Evolutionary conservation across 768 basidiomycete genomes (phyloP).

Genomic region (Cystobasidium ongulense): DNA sequence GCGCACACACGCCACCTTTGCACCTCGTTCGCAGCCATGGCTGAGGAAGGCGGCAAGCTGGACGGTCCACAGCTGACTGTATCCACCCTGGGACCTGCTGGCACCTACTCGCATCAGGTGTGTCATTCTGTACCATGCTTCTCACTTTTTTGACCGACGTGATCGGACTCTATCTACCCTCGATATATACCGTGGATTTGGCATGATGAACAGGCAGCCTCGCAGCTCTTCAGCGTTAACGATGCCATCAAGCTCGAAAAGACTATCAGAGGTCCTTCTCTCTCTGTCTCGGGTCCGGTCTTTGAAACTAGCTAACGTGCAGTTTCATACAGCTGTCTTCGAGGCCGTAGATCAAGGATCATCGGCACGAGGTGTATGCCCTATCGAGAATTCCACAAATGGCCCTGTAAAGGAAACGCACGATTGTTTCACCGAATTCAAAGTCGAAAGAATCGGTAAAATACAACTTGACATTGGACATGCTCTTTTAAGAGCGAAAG

Average conservation of each 20-base stretch:
- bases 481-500: slow-evolving; percentile 28
- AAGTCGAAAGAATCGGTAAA: slow-evolving; percentile 24
- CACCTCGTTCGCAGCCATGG: not conserved
- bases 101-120: slow-evolving; percentile 41
- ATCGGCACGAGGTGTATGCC: slow-evolving; percentile 33
- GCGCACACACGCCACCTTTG: not conserved
- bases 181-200: not conserved
- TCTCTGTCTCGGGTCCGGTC: not conserved
- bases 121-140: not conserved
- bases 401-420: slow-evolving; percentile 37
- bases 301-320: not conserved
- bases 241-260: slow-evolving; percentile 29
- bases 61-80: not conserved
- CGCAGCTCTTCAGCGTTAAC: slow-evolving; percentile 34
- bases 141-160: not conserved
- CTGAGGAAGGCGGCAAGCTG: not conserved
- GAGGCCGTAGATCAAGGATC: slow-evolving; percentile 2
- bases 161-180: not conserved
- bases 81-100: slow-evolving; percentile 38
- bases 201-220: slow-evolving; percentile 32
- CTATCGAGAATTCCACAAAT: slow-evolving; percentile 41
- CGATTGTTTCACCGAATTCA: slow-evolving; percentile 28
- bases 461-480: slow-evolving; percentile 37
- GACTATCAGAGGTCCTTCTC: slow-evolving; percentile 32
- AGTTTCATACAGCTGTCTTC: slow-evolving; percentile 35